A percentile compares a stretch with the other conserved stretches of the same genome.
phyloP scores from a whole-genome alignment of 495 filamentous ascomycete species.

The Lophiotrema nucula region DNA sequence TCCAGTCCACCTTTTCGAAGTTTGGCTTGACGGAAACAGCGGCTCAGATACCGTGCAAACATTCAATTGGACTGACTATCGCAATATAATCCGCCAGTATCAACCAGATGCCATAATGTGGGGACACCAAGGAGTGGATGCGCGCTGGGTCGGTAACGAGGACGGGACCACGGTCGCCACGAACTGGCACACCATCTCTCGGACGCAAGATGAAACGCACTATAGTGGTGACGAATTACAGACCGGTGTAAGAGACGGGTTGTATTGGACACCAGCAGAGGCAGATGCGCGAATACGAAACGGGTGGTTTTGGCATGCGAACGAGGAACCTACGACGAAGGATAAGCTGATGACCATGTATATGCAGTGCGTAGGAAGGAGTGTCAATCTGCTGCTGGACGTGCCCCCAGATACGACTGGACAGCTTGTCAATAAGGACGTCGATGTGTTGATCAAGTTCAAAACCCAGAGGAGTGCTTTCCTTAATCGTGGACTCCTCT shows the following conservation, averaged over 20 bases:
- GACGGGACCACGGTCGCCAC: not conserved
- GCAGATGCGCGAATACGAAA: not conserved
- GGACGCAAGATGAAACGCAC: not conserved
- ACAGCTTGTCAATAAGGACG: not conserved
- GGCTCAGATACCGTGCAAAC: not conserved
- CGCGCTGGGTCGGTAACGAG: constrained; percentile 1
- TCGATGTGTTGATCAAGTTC: not conserved
- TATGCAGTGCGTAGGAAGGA: not conserved
- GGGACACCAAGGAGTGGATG: constrained; percentile 2
- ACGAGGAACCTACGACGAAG: not conserved
- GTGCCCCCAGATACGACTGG: constrained; percentile 1
- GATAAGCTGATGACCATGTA: not conserved
- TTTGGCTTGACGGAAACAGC: not conserved
- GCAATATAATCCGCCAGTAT: not conserved
- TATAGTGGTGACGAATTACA: not conserved
- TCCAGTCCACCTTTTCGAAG: not conserved
- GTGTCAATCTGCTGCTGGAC: not conserved
- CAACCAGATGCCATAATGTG: constrained; percentile 4
- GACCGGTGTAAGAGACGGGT: not conserved
- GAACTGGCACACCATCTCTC: constrained; percentile 5
- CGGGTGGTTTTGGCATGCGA: constrained; percentile 4
- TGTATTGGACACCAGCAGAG: not conserved
- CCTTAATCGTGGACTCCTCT: not conserved
- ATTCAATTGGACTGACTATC: not conserved
- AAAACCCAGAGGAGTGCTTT: not conserved